Base-by-base conservation (phyloP, 768 basidiomycete species). In the Agaricus sinodeliciosus region DNA sequence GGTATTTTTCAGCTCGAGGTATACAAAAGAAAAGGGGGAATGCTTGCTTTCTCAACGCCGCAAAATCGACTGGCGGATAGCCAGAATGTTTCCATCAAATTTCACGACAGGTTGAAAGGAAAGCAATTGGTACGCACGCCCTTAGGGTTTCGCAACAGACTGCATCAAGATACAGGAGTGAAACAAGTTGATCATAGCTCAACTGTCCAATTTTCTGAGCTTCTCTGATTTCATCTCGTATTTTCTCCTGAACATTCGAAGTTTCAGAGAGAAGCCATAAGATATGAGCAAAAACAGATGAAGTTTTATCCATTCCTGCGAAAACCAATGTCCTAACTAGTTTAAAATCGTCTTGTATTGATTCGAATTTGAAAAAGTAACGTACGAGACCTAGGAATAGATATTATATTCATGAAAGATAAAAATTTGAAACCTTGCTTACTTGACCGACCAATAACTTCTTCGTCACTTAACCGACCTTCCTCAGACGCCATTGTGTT, bases 121-220 rank as follows among this genome's bases (percentile, higher is more conserved):
- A 28, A 19, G 7, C 18, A 31, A 5, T 27, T 11, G 18, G 18
- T 25, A 59, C 65, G 54, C 48, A 70, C 68, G 72, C 51, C 51
- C 74, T 62, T 8, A 75, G 58, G 1, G 72, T 72, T 54, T 74
- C 73, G 43, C 67, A 59, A 48, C 69, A 71, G 5, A 75, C 58
- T 0, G 73, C 72, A 51, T 75, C 71, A 13, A 75, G 62, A 50
- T 68, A 73, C 0, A 71, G 67, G 42, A 73, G 63, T 12, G 47
- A 44, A 9, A 69, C 62, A 4, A 78, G 63, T 1, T 62, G 58
- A 42, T 76, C 74, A 49, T 72, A 75, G 11, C 55, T 49, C 25
- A 63, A 44, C 9, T 57, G 57, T 8, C 44, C 57, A 13, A 51
- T 18, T 12, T 51, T 49, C 27, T 46, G 61, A 0, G 65, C 63